Percentiles rank a stretch among this genome's conserved stretches.
These are phyloP conservation scores for Juglanconis oblonga DNA, from an alignment of 2,329 filamentous ascomycete genomes.

Conservation along the genomic window DNA sequence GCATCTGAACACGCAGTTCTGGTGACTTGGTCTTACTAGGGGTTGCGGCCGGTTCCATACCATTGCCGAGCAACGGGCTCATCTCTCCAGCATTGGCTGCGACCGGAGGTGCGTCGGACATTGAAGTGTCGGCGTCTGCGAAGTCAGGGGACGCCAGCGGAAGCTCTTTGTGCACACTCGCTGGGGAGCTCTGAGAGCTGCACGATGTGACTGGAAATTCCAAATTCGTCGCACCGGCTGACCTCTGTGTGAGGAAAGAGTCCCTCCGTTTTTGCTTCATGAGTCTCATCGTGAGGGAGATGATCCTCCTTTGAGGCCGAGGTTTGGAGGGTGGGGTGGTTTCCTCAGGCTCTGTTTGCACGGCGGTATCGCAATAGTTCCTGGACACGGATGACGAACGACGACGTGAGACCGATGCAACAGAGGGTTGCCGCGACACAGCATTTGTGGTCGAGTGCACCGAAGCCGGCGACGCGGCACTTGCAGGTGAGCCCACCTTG, in stretches of 20 bases:
- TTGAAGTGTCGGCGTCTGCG: slow-evolving; percentile 24
- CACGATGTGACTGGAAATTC: slow-evolving; percentile 36
- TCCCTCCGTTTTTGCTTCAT: slow-evolving; percentile 29
- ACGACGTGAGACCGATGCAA: slow-evolving; percentile 32
- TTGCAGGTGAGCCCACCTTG: slow-evolving; percentile 51
- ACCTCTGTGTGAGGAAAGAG: slow-evolving; percentile 23
- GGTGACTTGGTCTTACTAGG: slow-evolving; percentile 37
- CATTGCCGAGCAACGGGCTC: slow-evolving; percentile 16
- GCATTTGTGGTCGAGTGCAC: slow-evolving; percentile 26
- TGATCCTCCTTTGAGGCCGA: slow-evolving; percentile 42
- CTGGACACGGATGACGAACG: slow-evolving; percentile 36
- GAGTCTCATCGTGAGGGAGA: slow-evolving; percentile 46
- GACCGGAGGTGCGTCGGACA: slow-evolving; percentile 32
- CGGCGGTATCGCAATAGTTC: slow-evolving; percentile 47
- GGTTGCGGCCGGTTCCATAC: slow-evolving; percentile 9
- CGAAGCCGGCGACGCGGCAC: slow-evolving; percentile 37
- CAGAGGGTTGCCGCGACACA: slow-evolving; percentile 28
- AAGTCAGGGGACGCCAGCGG: slow-evolving; percentile 11
- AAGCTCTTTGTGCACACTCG: slow-evolving; percentile 7
- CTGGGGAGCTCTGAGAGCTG: slow-evolving; percentile 11
- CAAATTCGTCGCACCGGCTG: slow-evolving; percentile 37
- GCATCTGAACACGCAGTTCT: slow-evolving; percentile 54
- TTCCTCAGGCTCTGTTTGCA: slow-evolving; percentile 54
- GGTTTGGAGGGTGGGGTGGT: slow-evolving; percentile 40
- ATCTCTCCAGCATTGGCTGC: slow-evolving; percentile 23